Evolutionary conservation across 2,329 filamentous ascomycete species (phyloP).

Genomic region (Pseudogymnoascus sp.): DNA sequence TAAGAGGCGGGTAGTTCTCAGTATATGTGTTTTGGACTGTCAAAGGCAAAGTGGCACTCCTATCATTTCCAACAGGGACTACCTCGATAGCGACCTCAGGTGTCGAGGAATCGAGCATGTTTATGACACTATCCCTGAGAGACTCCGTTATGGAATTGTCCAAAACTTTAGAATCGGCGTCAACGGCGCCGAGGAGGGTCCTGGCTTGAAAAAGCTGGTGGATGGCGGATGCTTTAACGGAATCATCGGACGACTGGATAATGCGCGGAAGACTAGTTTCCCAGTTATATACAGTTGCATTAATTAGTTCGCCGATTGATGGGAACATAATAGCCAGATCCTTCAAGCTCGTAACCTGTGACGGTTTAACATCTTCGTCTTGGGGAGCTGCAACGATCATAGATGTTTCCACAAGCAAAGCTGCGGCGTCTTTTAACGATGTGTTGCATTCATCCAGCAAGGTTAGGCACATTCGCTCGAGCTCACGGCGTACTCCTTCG

Average conservation of each 20-base stretch:
- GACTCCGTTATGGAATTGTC: constrained; percentile 59
- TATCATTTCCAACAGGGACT: constrained; percentile 10
- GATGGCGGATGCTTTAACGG: constrained; percentile 63
- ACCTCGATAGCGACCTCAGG: constrained; percentile 22
- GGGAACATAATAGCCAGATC: constrained; percentile 56
- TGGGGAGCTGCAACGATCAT: constrained; percentile 56
- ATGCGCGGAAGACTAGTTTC: constrained; percentile 68
- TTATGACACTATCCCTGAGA: constrained; percentile 64
- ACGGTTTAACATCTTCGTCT: constrained; percentile 31
- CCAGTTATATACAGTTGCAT: constrained; percentile 71
- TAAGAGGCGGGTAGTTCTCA: constrained; percentile 48
- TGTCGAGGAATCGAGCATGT: constrained; percentile 17
- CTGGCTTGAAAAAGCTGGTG: constrained; percentile 70
- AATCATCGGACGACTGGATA: constrained; percentile 78
- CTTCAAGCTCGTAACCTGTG: constrained; percentile 42
- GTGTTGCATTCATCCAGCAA: constrained; percentile 71
- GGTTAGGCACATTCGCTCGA: constrained; percentile 64
- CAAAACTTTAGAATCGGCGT: constrained; percentile 57
- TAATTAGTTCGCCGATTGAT: constrained; percentile 55
- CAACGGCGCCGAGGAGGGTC: constrained; percentile 53
- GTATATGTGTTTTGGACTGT: constrained; percentile 16
- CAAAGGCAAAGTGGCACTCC: constrained; percentile 25
- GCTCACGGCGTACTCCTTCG: constrained; percentile 56
- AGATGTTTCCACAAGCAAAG: constrained; percentile 73
- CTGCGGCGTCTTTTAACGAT: constrained; percentile 60